These are phyloP conservation scores for Teunomyces kruisii DNA, from an alignment of 805 yeast species.

Conservation along the genomic window DNA sequence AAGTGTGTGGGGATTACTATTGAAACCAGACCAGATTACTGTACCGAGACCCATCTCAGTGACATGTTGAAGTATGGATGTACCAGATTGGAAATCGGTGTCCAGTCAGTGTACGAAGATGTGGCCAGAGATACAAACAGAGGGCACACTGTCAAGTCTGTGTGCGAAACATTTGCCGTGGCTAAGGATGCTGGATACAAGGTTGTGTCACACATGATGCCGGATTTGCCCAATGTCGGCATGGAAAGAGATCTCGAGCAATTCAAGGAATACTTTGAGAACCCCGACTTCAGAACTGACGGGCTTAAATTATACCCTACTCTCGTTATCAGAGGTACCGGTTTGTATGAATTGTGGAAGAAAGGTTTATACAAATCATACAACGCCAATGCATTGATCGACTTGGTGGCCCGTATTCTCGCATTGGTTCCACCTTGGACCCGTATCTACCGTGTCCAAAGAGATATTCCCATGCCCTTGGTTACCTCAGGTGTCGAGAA, in stretches of 20 bases:
- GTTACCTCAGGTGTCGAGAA: slow-evolving; percentile 98
- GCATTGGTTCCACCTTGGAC: slow-evolving; percentile 99
- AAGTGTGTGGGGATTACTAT: slow-evolving; percentile 98
- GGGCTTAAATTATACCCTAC: slow-evolving; percentile 96
- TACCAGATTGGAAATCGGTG: slow-evolving; percentile 95
- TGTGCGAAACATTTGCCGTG: slow-evolving; percentile 89
- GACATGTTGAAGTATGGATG: slow-evolving; percentile 97
- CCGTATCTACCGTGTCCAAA: slow-evolving; percentile 94
- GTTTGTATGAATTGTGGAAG: slow-evolving; percentile 95
- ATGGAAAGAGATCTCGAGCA: slow-evolving; percentile 98
- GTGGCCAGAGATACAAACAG: slow-evolving; percentile 98
- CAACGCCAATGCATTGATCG: slow-evolving; percentile 90
- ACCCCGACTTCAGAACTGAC: slow-evolving; percentile 95
- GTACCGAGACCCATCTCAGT: slow-evolving; percentile 91
- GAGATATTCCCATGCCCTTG: slow-evolving; percentile 99
- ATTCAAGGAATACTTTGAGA: slow-evolving; percentile 93
- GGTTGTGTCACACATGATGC: slow-evolving; percentile 99
- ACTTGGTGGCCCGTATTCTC: slow-evolving; percentile 90
- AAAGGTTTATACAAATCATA: slow-evolving; percentile 92
- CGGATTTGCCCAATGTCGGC: slow-evolving; percentile 97
- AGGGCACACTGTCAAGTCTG: slow-evolving; percentile 96
- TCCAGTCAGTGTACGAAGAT: slow-evolving; percentile 95
- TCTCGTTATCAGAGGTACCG: slow-evolving; percentile 94
- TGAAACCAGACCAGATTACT: slow-evolving; percentile 97
- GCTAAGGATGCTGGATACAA: slow-evolving; percentile 99